Evolutionary conservation across 2,329 filamentous ascomycete genomes (phyloP).

Genomic region (Trichoderma arundinaceum): DNA sequence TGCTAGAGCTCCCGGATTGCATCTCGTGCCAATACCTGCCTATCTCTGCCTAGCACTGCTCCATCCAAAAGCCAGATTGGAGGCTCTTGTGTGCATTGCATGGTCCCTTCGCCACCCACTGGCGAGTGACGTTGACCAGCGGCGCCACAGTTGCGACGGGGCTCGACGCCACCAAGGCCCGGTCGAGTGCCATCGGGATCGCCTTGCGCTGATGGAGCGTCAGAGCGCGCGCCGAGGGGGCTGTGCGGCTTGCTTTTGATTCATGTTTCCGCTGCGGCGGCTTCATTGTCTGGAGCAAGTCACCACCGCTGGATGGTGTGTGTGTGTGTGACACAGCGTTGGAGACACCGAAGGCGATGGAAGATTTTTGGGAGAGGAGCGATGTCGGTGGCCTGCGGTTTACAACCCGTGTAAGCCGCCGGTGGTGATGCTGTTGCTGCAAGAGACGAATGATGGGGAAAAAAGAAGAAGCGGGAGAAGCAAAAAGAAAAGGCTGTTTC

Average conservation of each 20-base stretch:
- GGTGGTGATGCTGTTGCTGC: no score
- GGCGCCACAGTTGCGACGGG: conserved; percentile 25
- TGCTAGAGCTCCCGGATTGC: conserved; percentile 12
- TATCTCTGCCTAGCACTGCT: conserved; percentile 22
- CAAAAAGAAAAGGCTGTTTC: neutral
- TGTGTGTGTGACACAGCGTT: neutral
- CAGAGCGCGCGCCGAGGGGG: neutral
- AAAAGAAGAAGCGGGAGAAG: neutral
- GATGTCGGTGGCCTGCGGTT: conserved; percentile 1
- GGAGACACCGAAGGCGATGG: neutral
- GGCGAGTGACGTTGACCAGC: conserved; percentile 23
- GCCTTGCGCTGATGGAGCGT: conserved; percentile 14
- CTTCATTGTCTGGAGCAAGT: neutral
- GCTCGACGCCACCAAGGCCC: conserved; percentile 5
- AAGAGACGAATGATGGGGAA: neutral
- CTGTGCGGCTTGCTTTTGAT: neutral
- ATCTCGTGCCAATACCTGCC: conserved; percentile 18
- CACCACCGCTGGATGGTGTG: neutral
- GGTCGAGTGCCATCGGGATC: conserved; percentile 25
- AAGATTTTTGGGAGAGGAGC: neutral
- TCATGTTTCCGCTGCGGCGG: neutral
- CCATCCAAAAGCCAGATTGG: neutral
- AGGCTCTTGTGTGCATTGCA: neutral
- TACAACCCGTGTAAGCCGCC: no score
- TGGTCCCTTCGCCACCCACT: conserved; percentile 20